These are phyloP conservation scores for Fusarium sp. DNA, from an alignment of 2,329 filamentous ascomycete genomes.

Conservation along the genomic window DNA sequence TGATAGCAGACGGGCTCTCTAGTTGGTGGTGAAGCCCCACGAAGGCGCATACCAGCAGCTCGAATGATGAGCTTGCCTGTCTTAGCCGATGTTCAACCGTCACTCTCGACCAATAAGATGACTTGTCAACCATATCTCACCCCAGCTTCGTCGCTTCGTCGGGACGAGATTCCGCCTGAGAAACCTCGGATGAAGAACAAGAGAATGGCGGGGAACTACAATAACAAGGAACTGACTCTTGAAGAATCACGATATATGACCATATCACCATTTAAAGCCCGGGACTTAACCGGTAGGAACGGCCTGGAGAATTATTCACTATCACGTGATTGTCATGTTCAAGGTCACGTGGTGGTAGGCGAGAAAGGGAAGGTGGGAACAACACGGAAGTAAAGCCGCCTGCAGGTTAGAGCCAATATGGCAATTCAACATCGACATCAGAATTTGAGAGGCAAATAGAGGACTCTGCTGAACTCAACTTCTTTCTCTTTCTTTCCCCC, in stretches of 20 bases:
- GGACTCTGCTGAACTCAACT: neutral
- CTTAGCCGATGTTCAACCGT: constrained; percentile 24
- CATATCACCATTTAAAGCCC: neutral
- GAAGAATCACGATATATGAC: neutral
- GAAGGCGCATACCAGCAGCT: constrained; percentile 26
- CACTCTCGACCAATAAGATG: constrained; percentile 1
- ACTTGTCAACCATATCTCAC: neutral
- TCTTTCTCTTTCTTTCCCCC: neutral
- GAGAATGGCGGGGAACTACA: neutral
- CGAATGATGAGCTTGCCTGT: neutral
- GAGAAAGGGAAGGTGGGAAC: neutral
- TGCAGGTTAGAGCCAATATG: neutral
- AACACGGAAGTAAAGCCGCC: neutral
- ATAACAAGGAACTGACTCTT: neutral
- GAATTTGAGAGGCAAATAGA: neutral
- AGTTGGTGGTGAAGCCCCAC: constrained; percentile 40
- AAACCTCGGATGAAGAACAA: neutral
- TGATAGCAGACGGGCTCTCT: constrained; percentile 30
- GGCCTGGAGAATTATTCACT: neutral
- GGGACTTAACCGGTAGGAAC: neutral
- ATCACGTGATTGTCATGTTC: neutral
- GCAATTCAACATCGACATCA: neutral
- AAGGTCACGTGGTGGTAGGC: neutral
- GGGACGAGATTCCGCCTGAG: constrained; percentile 36
- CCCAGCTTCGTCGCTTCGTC: constrained; percentile 28